These are phyloP conservation scores for Eimeria sp. DNA, from an alignment of 169 alveolate species.

Conservation along the genomic window DNA sequence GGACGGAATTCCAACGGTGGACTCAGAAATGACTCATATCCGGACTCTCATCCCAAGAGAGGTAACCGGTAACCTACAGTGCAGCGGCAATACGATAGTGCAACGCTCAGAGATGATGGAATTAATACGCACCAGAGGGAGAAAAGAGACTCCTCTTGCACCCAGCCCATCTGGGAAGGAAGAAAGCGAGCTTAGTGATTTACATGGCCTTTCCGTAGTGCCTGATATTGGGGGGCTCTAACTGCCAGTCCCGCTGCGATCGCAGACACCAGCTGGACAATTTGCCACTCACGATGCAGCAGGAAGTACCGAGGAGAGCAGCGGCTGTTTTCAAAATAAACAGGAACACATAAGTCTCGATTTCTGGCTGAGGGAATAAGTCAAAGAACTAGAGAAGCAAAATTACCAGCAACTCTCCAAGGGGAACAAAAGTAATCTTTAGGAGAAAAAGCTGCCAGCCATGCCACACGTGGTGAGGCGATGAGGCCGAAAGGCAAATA, in stretches of 20 bases:
- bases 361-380: too few relatives aligned
- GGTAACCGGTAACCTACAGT: background rate
- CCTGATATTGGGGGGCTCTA: background rate
- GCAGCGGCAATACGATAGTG: background rate
- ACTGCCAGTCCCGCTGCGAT: background rate
- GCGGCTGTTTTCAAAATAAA: too few relatives aligned
- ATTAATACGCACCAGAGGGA: background rate
- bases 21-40: background rate
- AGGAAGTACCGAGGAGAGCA: background rate
- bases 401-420: too few relatives aligned
- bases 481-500: too few relatives aligned
- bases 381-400: too few relatives aligned
- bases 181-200: background rate
- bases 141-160: background rate
- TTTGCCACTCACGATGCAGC: background rate
- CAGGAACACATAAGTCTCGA: too few relatives aligned
- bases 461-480: too few relatives aligned
- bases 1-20: background rate
- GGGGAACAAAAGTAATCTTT: too few relatives aligned
- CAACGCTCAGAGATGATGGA: background rate
- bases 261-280: background rate
- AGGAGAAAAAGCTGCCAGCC: too few relatives aligned
- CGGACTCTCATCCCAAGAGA: too few relatives aligned
- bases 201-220: background rate
- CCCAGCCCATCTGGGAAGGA: background rate